These are phyloP conservation scores for Carex scoparia DNA, from an alignment of 176 grass and related monocot species.

Conservation along the genomic window DNA sequence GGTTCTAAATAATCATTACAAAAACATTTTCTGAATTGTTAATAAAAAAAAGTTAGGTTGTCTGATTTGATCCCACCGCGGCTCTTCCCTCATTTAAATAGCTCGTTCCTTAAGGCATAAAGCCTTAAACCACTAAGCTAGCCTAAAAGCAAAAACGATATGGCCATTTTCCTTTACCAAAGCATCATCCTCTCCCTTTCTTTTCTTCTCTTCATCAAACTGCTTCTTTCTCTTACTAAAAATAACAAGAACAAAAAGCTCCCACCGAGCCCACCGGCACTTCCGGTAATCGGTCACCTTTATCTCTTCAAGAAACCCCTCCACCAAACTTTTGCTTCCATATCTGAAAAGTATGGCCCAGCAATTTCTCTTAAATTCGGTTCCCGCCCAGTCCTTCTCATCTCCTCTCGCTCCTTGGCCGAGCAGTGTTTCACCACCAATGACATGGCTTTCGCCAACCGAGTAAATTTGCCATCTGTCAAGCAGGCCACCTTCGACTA, in stretches of 20 bases:
- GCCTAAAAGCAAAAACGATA: neutral
- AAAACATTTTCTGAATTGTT: no score
- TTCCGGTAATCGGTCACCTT: constrained; percentile 26
- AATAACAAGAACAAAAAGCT: neutral
- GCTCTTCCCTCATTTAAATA: no score
- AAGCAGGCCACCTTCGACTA: neutral
- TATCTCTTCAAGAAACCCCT: constrained; percentile 29
- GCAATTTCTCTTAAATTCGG: constrained; percentile 24
- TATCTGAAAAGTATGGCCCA: constrained; percentile 9
- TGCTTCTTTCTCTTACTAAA: neutral
- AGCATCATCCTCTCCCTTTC: neutral
- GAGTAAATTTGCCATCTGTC: constrained; percentile 8
- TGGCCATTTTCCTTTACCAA: neutral
- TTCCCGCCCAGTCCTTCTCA: constrained; percentile 13
- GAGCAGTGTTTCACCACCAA: constrained; percentile 34
- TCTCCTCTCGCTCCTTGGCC: constrained; percentile 13
- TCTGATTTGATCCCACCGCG: no score
- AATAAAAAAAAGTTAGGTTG: no score
- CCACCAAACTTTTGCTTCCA: neutral
- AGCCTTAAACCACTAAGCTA: no score
- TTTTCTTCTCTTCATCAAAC: neutral
- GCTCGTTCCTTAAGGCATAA: no score
- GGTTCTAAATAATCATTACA: no score
- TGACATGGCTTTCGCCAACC: constrained; percentile 31
- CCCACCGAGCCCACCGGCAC: constrained; percentile 13